phyloP scores from a whole-genome alignment of 2,329 filamentous ascomycete species.

The Ophiostoma quercus region DNA sequence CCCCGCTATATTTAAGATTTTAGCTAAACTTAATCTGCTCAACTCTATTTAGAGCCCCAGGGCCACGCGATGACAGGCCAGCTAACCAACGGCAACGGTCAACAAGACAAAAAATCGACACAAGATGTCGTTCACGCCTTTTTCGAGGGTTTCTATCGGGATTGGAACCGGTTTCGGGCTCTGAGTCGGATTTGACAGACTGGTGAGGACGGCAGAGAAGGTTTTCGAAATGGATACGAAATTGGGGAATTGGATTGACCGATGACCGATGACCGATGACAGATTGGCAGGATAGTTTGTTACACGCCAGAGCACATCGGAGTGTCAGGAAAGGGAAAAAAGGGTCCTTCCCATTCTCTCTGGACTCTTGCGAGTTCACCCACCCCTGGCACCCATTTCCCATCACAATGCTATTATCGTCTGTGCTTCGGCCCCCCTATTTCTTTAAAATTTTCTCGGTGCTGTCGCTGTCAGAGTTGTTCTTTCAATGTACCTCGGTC shows the following conservation, averaged over 20 bases:
- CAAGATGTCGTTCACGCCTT: background rate
- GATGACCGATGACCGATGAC: background rate
- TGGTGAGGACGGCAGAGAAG: background rate
- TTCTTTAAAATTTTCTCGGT: background rate
- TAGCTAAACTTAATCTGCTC: background rate
- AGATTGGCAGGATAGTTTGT: background rate
- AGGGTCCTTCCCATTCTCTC: background rate
- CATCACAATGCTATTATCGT: background rate
- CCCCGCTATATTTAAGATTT: background rate
- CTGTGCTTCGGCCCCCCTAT: background rate
- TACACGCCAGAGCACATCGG: background rate
- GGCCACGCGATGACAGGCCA: background rate
- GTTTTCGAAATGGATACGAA: background rate
- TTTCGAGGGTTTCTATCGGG: background rate
- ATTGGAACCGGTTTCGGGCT: background rate
- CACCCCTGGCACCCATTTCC: background rate
- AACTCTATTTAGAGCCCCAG: background rate
- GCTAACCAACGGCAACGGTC: background rate
- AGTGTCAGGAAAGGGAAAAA: constrained; percentile 4
- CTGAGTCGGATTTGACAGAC: background rate
- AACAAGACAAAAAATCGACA: background rate
- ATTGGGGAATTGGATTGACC: background rate
- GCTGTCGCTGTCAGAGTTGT: no score
- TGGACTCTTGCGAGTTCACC: background rate
- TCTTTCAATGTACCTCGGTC: background rate